Base-by-base conservation (phyloP, 2,329 filamentous ascomycete species). In the Colletotrichum incanum region DNA sequence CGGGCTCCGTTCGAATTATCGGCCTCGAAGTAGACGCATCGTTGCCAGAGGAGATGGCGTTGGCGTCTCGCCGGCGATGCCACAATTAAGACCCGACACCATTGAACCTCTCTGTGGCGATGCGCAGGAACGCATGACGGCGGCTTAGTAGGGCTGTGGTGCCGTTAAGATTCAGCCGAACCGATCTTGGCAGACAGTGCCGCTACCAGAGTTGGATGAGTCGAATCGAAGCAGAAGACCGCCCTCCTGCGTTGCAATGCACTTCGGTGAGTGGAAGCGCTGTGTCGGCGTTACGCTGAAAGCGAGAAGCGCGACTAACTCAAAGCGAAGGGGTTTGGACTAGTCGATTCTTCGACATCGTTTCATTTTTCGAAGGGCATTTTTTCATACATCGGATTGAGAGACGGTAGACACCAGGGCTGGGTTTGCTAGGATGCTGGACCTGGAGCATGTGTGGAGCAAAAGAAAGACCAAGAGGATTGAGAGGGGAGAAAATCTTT, bases 61-160 rank as follows among this genome's bases (percentile, higher is more conserved):
- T 39, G 54, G 62, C 54, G 63, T 47, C 52, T 67, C 37, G 67
- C 47, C 52, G 52, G 62, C 45, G 12, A n/a, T 34, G 56, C 16
- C 47, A 23, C 16, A 2, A 67, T 37, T 37, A 56, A 47, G 31
- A n/a, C 37, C 55, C 31, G 23, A 59, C 47, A 55, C 41, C 18
- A 49, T 41, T 20, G 41, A 14, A 20, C 45, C 43, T 56, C 37
- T 39, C 7, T 26, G 49, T 26, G 49, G 55, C 39, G 23, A 39
- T 31, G 6, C 52, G 20, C 43, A n/a, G 12, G 12, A 52, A 18
- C 3, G 28, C 26, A 52, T 14, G 49, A 31, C 14, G 60, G 50
- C 50, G 56, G 58, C 47, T 63, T 49, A 54, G 3, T 55, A 49
- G 23, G 39, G 49, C 58, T 55, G 50, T 26, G 56, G 31, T 3